Percentiles rank a stretch among this genome's conserved stretches.
Evolutionary conservation across 192 early-diverging fungal genomes (phyloP).

Genomic region (Thoreauomyces humboldtii): DNA sequence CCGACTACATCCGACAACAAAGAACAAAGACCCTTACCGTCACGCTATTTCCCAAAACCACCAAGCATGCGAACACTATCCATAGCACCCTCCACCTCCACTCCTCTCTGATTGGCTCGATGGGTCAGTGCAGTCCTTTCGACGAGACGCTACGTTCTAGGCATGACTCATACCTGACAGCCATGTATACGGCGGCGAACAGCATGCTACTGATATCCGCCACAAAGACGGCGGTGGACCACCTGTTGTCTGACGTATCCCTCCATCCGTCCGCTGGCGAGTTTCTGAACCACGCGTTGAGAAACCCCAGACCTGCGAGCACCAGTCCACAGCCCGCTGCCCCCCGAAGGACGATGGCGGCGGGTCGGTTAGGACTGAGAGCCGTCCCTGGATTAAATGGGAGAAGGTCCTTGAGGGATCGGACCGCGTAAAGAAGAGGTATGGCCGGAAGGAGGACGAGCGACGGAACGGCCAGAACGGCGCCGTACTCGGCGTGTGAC

Average conservation of each 20-base stretch:
- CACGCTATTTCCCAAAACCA: conserved; percentile 1
- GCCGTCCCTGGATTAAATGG: conserved; percentile 12
- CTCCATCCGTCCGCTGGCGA: conserved; percentile 1
- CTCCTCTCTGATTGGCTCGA: too few relatives aligned
- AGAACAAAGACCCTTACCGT: neutral
- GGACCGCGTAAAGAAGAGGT: neutral
- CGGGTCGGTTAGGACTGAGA: conserved; percentile 1
- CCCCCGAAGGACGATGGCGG: neutral
- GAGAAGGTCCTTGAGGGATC: neutral
- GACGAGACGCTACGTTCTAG: too few relatives aligned
- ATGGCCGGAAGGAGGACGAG: conserved; percentile 1
- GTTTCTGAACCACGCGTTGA: conserved; percentile 9
- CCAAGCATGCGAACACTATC: neutral
- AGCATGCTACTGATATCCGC: conserved; percentile 4
- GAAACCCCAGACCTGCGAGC: neutral
- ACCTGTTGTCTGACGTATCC: neutral
- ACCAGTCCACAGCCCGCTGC: neutral
- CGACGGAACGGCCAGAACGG: neutral
- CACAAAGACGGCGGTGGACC: conserved; percentile 2
- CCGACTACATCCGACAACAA: neutral
- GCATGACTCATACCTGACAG: too few relatives aligned
- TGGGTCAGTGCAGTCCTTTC: too few relatives aligned
- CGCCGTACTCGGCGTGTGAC: neutral
- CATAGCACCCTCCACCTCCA: conserved; percentile 8
- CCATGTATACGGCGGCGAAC: conserved; percentile 1